Percentiles rank a stretch among this genome's conserved stretches.
These are phyloP conservation scores for Populus simonii DNA, from an alignment of 345 rosid genomes.

Conservation along the genomic window DNA sequence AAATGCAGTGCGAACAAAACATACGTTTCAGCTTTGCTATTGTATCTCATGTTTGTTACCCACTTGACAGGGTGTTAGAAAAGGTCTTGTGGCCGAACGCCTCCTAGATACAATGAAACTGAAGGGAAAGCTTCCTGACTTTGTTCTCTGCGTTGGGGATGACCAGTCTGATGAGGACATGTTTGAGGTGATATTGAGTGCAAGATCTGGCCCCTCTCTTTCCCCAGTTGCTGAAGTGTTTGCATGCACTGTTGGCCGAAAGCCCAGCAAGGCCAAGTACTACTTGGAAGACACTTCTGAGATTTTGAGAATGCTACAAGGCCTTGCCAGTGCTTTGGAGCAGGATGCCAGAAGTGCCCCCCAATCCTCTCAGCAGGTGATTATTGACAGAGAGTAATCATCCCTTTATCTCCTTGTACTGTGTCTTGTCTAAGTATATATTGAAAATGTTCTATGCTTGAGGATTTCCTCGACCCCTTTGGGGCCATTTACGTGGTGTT, in stretches of 20 bases:
- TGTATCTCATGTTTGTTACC: background rate
- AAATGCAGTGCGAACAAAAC: background rate
- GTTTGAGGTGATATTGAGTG: constrained; percentile 80
- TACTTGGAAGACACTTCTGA: constrained; percentile 78
- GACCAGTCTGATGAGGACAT: constrained; percentile 94
- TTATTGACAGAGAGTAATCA: constrained; percentile 10
- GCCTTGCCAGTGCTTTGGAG: constrained; percentile 49
- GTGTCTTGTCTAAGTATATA: background rate
- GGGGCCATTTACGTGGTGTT: background rate
- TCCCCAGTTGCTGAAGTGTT: constrained; percentile 88
- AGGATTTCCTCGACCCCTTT: background rate
- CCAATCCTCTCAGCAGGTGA: background rate
- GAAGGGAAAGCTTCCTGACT: constrained; percentile 68
- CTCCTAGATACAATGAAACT: constrained; percentile 58
- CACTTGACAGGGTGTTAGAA: constrained; percentile 69
- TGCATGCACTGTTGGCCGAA: constrained; percentile 89
- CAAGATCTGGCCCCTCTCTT: constrained; percentile 50
- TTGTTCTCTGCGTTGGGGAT: constrained; percentile 89
- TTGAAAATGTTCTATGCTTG: background rate
- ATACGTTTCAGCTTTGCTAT: background rate
- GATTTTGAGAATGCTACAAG: constrained; percentile 72
- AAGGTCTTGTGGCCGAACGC: constrained; percentile 74
- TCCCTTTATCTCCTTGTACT: background rate
- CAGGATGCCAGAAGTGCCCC: constrained; percentile 17
- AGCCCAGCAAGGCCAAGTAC: constrained; percentile 93